Evolutionary conservation across 805 yeast species (phyloP).

Genomic region (Spathaspora passalidarum): DNA sequence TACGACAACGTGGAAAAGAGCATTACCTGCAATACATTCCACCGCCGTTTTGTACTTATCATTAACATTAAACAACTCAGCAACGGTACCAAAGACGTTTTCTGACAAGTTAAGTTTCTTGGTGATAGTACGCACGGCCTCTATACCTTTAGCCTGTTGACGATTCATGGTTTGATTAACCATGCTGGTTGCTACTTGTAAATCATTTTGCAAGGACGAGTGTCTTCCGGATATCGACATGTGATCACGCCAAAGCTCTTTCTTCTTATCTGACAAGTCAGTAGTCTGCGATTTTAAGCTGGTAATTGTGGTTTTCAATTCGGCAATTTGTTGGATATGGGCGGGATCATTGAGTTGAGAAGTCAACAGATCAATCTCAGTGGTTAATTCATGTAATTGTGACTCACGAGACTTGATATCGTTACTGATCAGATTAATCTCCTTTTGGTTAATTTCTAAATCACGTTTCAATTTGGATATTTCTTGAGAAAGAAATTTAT

Average conservation of each 20-base stretch:
- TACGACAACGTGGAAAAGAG: slow-evolving; percentile 85
- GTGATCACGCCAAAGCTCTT: slow-evolving; percentile 76
- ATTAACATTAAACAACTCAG: slow-evolving; percentile 77
- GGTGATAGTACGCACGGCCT: slow-evolving; percentile 63
- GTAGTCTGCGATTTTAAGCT: slow-evolving; percentile 43
- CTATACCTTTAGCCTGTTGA: slow-evolving; percentile 64
- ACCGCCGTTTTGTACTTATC: slow-evolving; percentile 82
- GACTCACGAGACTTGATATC: slow-evolving; percentile 19
- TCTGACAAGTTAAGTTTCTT: slow-evolving; percentile 52
- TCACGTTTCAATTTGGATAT: slow-evolving; percentile 34
- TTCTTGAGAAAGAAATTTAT: slow-evolving; percentile 61
- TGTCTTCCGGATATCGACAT: slow-evolving; percentile 56
- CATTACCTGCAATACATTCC: slow-evolving; percentile 85
- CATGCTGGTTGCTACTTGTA: slow-evolving; percentile 53
- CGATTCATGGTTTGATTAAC: slow-evolving; percentile 76
- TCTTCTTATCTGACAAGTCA: slow-evolving; percentile 61
- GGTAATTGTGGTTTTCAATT: slow-evolving; percentile 26
- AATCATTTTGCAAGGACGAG: slow-evolving; percentile 54
- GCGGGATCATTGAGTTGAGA: slow-evolving; percentile 10
- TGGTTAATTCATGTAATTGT: slow-evolving; percentile 19
- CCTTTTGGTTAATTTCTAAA: slow-evolving; percentile 22
- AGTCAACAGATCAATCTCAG: slow-evolving; percentile 13
- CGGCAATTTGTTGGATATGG: slow-evolving; percentile 8
- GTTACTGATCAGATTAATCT: slow-evolving; percentile 20
- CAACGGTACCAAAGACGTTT: slow-evolving; percentile 76